Base-by-base conservation (phyloP, 2,329 filamentous ascomycete genomes). In the Fusarium albidum region DNA sequence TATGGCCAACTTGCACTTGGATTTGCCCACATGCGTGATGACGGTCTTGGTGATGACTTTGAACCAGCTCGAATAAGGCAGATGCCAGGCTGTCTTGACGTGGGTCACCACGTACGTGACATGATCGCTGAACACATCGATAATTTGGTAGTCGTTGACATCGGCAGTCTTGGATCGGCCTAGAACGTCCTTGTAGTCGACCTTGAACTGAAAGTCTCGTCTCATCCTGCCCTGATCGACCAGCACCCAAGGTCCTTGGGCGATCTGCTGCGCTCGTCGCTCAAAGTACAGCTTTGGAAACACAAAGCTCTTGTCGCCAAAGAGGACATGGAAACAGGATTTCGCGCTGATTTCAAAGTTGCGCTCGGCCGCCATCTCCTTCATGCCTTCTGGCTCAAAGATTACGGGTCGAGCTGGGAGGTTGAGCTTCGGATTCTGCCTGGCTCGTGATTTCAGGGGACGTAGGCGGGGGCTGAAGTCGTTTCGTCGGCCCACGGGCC, bases 221-320 rank as follows among this genome's bases (percentile, higher is more conserved):
- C 84, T 84, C 79, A 95, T 85, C 40, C 84, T 84, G 2, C 86
- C 86, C 33, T 87, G 82, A 52, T 93, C 90, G 4, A 84, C 78
- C 41, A 87, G 80, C 14, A 81, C 79, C 95, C 95, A 99, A 0
- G 94, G 91, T 0, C 91, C 90, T 73, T 97, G 93, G 3, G 89
- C 86, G 57, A 97, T 92, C 57, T 88, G 86, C 71, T 88, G 84
- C 12, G 90, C 91, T 65, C 87, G 83, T 44, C 90, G 84, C 70
- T 96, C 92, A 69, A 91, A 89, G 70, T 97, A 94, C 26, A 98
- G 80, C 67, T 94, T 87, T 65, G 95, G 92, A 75, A 97, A 99
- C 32, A 98, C 88, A 28, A 93, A 91, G 70, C 91, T 96, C 75
- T 94, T 96, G 73, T 99, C 95, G 31, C 95, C 95, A 73, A 98